Evolutionary conservation across 768 basidiomycete species (phyloP), one percentile per base, ranked within the genome.

Genomic region (Lactarius indigo): DNA sequence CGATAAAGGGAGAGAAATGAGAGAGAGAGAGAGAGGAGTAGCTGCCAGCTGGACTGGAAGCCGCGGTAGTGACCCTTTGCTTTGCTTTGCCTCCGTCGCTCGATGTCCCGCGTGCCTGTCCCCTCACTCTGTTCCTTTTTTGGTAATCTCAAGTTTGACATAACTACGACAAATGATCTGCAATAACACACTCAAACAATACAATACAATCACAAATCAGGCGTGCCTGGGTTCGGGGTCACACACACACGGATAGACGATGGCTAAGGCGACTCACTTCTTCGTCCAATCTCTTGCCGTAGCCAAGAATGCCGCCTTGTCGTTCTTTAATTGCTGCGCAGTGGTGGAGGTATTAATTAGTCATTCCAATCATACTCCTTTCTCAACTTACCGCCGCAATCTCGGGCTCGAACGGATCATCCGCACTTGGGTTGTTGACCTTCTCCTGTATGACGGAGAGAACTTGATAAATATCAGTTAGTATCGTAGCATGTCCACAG

Each of bases 391-490:
- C 90, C 37, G 87, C 88, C 42, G 92, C 92, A 70, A 93, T 90
- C 1, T 93, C 91, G 33, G 92, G 89, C 72, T 93, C 90, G 72
- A 92, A 94, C 0, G 92, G 92, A 74, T 94, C 92, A 72, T 94
- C 92, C 20, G 91, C 82, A 74, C 89, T 91, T 20, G 92, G 92
- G 75, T 94, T 92, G 75, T 93, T 93, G 59, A 94, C 73, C 77
- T 94, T 94, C 74, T 93, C 91, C 75, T 90, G 88, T 65, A 94
- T 85, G 57, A 87, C 85, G 30, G 81, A 79, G 23, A 94, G 82
- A 1, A 94, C 92, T 94, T 64, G 20, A 63, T 64, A 37, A 31
- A 52, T 7, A 4, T 5, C 13, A 13, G 23, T 52, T 55, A 31
- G 30, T 54, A 54, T 59, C 17, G 33, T 26, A 44, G 12, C 5